Evolutionary conservation across 495 filamentous ascomycete species (phyloP).

Genomic region (Aspergillus haitiensis): DNA sequence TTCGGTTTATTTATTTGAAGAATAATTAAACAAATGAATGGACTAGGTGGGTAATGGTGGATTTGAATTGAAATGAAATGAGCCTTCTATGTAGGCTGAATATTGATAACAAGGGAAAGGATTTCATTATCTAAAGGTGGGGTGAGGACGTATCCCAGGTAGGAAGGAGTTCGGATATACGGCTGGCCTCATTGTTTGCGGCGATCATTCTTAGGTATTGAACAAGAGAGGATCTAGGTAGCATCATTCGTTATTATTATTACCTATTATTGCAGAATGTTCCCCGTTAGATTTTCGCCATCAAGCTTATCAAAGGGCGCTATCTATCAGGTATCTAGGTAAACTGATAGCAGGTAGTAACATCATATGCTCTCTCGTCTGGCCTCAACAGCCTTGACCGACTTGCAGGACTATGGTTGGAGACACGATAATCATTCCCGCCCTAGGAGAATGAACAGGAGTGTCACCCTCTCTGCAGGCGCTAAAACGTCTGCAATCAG

Average conservation of each 20-base stretch:
- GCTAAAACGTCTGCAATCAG: constrained; percentile 1
- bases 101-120: too few relatives aligned
- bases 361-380: neutral
- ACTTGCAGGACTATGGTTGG: constrained; percentile 3
- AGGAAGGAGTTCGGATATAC: too few relatives aligned
- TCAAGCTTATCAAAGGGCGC: neutral
- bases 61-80: too few relatives aligned
- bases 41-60: too few relatives aligned
- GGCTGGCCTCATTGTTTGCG: neutral
- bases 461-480: neutral
- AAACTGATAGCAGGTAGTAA: too few relatives aligned
- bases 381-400: constrained; percentile 1
- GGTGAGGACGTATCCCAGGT: too few relatives aligned
- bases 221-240: neutral
- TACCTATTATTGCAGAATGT: neutral
- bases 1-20: too few relatives aligned
- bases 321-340: too few relatives aligned
- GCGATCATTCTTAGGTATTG: neutral
- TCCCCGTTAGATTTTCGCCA: neutral
- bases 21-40: too few relatives aligned
- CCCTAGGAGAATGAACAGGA: neutral
- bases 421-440: constrained; percentile 5
- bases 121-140: too few relatives aligned
- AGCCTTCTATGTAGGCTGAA: too few relatives aligned
- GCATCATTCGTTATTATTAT: too few relatives aligned